Conservation (phyloP, 305 asterid genomes). For the Nicotiana rustica region DNA sequence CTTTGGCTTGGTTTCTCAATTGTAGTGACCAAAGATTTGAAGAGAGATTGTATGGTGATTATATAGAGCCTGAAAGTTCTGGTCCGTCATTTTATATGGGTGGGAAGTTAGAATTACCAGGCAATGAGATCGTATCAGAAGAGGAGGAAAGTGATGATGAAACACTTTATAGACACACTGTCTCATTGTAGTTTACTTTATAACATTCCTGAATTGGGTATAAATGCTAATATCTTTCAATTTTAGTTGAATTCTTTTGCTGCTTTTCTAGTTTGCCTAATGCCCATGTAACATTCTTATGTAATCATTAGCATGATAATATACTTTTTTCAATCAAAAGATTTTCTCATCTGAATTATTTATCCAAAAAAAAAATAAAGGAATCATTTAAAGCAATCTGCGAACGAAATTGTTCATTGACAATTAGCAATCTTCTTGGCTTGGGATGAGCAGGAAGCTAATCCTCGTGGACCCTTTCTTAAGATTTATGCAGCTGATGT, state of each 20-base stretch:
- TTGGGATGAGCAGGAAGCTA: background rate
- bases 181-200: conserved; percentile 60
- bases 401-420: background rate
- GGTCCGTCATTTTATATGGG: conserved; percentile 86
- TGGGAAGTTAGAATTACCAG: conserved; percentile 81
- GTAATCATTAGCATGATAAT: background rate
- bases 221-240: background rate
- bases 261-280: background rate
- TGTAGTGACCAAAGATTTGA: conserved; percentile 92
- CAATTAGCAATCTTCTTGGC: background rate
- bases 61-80: conserved; percentile 72
- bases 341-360: background rate
- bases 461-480: background rate
- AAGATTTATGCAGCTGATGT: background rate
- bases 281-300: background rate
- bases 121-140: conserved; percentile 63
- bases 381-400: background rate
- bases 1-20: conserved; percentile 88
- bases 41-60: conserved; percentile 77
- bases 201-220: background rate
- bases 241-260: background rate
- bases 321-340: background rate
- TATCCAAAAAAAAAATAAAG: background rate
- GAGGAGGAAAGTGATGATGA: conserved; percentile 92
- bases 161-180: conserved; percentile 77